Base-by-base conservation (phyloP, 2,329 filamentous ascomycete species). In the Beauveria asiatica region DNA sequence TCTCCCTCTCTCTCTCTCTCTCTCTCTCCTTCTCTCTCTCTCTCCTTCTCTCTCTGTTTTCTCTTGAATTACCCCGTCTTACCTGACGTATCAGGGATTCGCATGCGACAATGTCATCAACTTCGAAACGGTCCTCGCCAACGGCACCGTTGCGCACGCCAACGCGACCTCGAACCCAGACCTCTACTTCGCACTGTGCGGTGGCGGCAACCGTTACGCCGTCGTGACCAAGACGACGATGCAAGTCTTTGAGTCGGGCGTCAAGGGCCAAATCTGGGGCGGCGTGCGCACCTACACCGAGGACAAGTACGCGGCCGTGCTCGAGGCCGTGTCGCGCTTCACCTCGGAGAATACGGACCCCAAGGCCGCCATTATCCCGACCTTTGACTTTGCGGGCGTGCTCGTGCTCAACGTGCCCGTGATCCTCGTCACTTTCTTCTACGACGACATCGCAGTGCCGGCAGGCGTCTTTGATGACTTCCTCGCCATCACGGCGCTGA, bases 391-490 rank as follows among this genome's bases (percentile, higher is more conserved):
- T 52, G 53, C 57, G 23, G 37, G 51, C 33, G 54, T 41, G 17
- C 23, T 54, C 13, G 59, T 19, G 3, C 27, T 62, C 58, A 27
- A 55, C 50, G 41, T 62, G 27, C 61, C 61, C 23, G 48, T 54
- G 16, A 59, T 61, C 42, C 42, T 61, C n/a, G 58, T 62, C 16
- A 45, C 45, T 16, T 57, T 62, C 17, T 86, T 84, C 72, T 87
- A 86, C 68, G 81, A 87, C 68, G 84, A 81, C 1, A 76, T 78
- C 0, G 69, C 71, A 55, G 78, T 78, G 0, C 83, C 84, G 0
- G 66, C 72, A 1, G 78, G 74, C 5, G 76, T 81, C 2, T 87
- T 88, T 61, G 74, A 78, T 60, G 78, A 79, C 60, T 87, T 87
- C 68, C 77, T 78, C 2, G 73, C 73, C 44, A 74, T 82, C 51